Evolutionary conservation across 306 rosid species (phyloP), one percentile per base, ranked within the genome.

Genomic region (Castanopsis chinensis): DNA sequence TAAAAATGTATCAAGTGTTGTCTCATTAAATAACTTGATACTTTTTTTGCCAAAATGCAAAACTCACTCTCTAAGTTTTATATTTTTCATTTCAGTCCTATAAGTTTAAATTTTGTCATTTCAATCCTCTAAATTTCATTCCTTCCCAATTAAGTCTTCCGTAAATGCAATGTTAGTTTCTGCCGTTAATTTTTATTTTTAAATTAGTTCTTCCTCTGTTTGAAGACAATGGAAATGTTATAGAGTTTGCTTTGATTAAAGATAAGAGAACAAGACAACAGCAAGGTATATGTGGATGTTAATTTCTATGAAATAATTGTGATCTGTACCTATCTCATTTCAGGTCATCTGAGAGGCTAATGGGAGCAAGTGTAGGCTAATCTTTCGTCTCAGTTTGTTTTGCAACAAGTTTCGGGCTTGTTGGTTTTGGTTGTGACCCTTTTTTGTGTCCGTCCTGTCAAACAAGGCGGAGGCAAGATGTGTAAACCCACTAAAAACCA

Each of bases 231-330:
- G 27, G 27, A 25, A 25, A 25, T 25, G 27, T 25, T 25, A 25
- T 25, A 25, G 27, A 25, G 27, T 25, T 25, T 25, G 27, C 27
- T 25, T 37, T 93, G 83, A 93, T 93, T 74, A 95, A 83, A 80
- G 99, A 95, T 82, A 93, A 84, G 90, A 93, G 85, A 84, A 95
- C 99, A 30, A 98, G 99, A 84, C 98, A 89, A 49, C 96, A 93
- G 83, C 97, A 91, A 88, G 99, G 99, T 95, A 89, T 78, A 81
- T 74, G 21, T 76, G 77, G 51, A 79, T 75, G 32, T 74, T 57
- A 87, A 76, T 76, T 79, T 80, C 78, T 69, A 80, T 74, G 60
- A 87, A 81, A 77, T 85, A 75, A 61, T 75, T 79, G 85, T 85
- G 83, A 81, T 92, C 82, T 71, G 65, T 77, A 78, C 71, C 33